A percentile compares a stretch with the other conserved stretches of the same genome.
These are phyloP conservation scores for Aspergillus cavernicola DNA, from an alignment of 495 filamentous ascomycete genomes.

Conservation along the genomic window DNA sequence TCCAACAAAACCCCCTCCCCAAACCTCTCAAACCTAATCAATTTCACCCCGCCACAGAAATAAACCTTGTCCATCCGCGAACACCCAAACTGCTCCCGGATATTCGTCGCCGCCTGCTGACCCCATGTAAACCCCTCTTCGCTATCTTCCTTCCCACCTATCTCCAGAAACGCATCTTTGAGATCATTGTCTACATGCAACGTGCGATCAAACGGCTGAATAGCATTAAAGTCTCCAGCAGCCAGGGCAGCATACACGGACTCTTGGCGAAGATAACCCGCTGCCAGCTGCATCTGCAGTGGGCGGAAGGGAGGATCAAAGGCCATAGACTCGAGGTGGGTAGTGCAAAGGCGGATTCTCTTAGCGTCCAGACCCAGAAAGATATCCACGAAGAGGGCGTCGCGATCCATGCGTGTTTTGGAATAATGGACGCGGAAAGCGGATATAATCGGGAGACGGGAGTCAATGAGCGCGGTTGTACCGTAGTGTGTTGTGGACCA, in stretches of 20 bases:
- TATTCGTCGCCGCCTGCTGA: conserved; percentile 6
- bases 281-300: conserved; percentile 5
- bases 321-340: conserved; percentile 10
- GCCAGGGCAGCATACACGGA: background rate
- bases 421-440: conserved; percentile 9
- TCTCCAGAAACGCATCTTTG: conserved; percentile 11
- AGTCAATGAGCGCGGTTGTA: background rate
- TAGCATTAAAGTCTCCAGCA: conserved; percentile 12
- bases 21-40: conserved; percentile 4
- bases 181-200: conserved; percentile 3
- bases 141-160: conserved; percentile 6
- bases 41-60: background rate
- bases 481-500: conserved; percentile 11
- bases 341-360: conserved; percentile 5
- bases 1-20: conserved; percentile 2
- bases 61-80: conserved; percentile 15
- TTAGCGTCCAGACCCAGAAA: background rate
- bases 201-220: conserved; percentile 10
- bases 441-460: background rate
- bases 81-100: conserved; percentile 4
- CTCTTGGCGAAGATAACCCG: background rate
- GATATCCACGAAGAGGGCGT: conserved; percentile 12
- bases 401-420: conserved; percentile 9
- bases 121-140: conserved; percentile 14
- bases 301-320: conserved; percentile 7